phyloP scores from a whole-genome alignment of 495 filamentous ascomycete species.

The Daldinia vernicosa region DNA sequence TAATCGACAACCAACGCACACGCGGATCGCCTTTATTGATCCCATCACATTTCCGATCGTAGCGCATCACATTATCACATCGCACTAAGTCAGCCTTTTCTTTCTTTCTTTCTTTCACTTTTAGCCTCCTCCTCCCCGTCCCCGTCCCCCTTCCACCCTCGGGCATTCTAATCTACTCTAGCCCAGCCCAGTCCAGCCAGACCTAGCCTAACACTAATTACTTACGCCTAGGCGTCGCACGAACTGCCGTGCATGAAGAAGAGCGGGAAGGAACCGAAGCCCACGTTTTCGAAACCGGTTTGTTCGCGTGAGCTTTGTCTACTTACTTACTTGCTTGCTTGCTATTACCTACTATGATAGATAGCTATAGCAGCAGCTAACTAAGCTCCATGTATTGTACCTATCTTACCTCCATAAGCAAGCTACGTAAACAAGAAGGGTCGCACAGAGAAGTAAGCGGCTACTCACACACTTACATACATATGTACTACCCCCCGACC shows the following conservation, averaged over 20 bases:
- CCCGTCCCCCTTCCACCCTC: neutral
- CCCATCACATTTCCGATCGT: neutral
- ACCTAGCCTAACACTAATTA: neutral
- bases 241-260: slow-evolving; percentile 28
- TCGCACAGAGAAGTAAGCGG: neutral
- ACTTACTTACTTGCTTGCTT: neutral
- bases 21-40: neutral
- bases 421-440: neutral
- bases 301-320: neutral
- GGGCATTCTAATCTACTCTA: neutral
- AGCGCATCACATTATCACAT: neutral
- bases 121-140: neutral
- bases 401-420: neutral
- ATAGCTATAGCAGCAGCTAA: neutral
- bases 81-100: neutral
- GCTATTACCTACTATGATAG: neutral
- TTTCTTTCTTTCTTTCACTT: too few species aligned
- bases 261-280: slow-evolving; percentile 37
- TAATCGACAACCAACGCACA: neutral
- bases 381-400: neutral
- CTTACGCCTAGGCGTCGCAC: neutral
- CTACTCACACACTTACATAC: neutral
- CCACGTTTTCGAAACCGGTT: neutral
- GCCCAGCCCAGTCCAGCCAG: neutral
- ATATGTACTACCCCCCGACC: neutral